These are phyloP conservation scores for Gaultheria prostrata DNA, from an alignment of 148 eudicot genomes.

Conservation along the genomic window DNA sequence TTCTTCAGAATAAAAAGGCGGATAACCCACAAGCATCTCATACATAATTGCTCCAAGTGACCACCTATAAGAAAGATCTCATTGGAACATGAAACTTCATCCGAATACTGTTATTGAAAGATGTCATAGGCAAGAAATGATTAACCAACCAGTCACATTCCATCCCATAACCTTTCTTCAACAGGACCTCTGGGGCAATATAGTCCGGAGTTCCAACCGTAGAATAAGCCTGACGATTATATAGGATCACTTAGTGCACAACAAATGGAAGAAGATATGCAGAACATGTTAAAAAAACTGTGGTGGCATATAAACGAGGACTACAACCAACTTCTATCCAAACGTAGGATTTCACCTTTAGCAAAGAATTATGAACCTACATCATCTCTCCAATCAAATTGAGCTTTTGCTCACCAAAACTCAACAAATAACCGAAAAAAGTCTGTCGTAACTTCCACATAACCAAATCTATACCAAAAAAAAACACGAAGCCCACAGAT, in stretches of 20 bases:
- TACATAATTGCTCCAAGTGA: slow-evolving; percentile 42
- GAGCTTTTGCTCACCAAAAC: not conserved
- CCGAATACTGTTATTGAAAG: not conserved
- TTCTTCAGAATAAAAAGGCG: slow-evolving; percentile 43
- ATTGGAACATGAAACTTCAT: not conserved
- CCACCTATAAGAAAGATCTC: slow-evolving; percentile 27
- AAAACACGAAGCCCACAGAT: not conserved
- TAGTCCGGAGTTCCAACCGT: slow-evolving; percentile 34
- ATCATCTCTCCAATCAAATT: not conserved
- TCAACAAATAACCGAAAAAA: not conserved
- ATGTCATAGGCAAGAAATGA: not conserved
- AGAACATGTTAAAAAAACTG: not conserved
- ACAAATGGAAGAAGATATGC: not conserved
- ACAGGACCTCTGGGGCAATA: slow-evolving; percentile 32
- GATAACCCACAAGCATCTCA: slow-evolving; percentile 46
- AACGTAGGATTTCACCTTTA: not conserved
- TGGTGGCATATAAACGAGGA: not conserved
- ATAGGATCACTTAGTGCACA: not conserved
- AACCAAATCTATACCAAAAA: not conserved
- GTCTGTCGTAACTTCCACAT: not conserved
- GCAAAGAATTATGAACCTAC: not conserved
- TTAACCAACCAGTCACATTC: slow-evolving; percentile 34
- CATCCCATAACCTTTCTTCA: slow-evolving; percentile 34
- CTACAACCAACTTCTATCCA: not conserved
- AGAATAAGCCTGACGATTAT: slow-evolving; percentile 20